phyloP scores from a whole-genome alignment of 257 asterid genomes.

The Solanum etuberosum region DNA sequence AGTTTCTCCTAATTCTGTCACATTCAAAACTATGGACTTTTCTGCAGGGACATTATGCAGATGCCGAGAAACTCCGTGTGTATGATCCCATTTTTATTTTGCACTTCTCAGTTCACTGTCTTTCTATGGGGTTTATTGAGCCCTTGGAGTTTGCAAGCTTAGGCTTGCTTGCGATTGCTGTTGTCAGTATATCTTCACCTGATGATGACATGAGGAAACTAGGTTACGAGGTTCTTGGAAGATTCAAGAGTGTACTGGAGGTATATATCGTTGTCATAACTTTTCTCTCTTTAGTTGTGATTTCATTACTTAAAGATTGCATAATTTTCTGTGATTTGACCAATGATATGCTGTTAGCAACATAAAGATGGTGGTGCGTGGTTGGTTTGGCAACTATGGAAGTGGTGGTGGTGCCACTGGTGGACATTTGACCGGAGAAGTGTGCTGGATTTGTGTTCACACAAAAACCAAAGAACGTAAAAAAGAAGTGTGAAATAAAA shows the following conservation, averaged over 20 bases:
- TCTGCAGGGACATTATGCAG: slow-evolving; percentile 34
- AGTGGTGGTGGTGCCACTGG: not conserved
- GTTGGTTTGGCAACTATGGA: not conserved
- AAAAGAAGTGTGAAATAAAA: not conserved
- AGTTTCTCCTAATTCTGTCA: not conserved
- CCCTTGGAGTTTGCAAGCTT: slow-evolving; percentile 80
- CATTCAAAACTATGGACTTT: not conserved
- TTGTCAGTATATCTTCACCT: slow-evolving; percentile 74
- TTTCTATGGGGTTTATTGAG: slow-evolving; percentile 59
- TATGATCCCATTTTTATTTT: slow-evolving; percentile 88
- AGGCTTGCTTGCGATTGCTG: slow-evolving; percentile 75
- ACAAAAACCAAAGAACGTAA: not conserved
- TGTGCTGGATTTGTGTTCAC: not conserved
- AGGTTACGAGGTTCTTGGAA: slow-evolving; percentile 68
- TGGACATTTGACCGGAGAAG: not conserved
- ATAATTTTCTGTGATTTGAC: not conserved
- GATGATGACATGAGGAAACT: slow-evolving; percentile 62
- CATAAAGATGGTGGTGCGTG: not conserved
- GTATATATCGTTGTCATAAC: slow-evolving; percentile 17
- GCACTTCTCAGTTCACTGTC: slow-evolving; percentile 70
- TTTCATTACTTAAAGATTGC: not conserved
- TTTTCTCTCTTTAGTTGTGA: not conserved
- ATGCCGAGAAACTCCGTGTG: slow-evolving; percentile 27
- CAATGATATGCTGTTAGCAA: not conserved
- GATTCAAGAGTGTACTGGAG: slow-evolving; percentile 60